phyloP scores from a whole-genome alignment of 768 basidiomycete species.

The Leccinum imitatum region DNA sequence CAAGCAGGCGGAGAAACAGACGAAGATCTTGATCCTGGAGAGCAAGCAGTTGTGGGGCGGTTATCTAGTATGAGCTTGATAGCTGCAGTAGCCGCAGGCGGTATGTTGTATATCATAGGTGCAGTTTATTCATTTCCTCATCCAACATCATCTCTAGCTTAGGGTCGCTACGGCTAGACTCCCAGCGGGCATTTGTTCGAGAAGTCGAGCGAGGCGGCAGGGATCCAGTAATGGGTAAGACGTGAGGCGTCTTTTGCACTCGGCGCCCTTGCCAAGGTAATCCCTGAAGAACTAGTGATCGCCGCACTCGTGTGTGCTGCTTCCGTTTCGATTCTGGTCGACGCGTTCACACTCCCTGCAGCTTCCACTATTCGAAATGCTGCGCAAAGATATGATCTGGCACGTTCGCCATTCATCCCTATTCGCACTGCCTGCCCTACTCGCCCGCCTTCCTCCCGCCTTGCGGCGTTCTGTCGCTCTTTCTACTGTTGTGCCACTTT shows the following conservation, averaged over 20 bases:
- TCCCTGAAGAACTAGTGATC: slow-evolving; percentile 70
- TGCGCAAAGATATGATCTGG: slow-evolving; percentile 68
- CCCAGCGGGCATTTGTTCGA: slow-evolving; percentile 63
- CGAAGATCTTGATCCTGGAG: slow-evolving; percentile 43
- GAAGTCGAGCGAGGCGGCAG: slow-evolving; percentile 69
- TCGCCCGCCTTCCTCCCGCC: slow-evolving; percentile 58
- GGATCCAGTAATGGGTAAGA: slow-evolving; percentile 75
- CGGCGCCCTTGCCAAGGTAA: slow-evolving; percentile 84
- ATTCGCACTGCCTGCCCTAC: slow-evolving; percentile 80
- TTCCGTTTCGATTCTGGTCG: slow-evolving; percentile 5
- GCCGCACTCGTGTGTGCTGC: slow-evolving; percentile 53
- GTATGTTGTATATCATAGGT: slow-evolving; percentile 39
- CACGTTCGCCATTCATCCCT: slow-evolving; percentile 88
- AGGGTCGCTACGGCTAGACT: slow-evolving; percentile 58
- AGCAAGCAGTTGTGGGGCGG: slow-evolving; percentile 85
- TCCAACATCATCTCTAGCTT: slow-evolving; percentile 7
- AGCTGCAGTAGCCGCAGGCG: slow-evolving; percentile 80
- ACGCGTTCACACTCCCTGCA: slow-evolving; percentile 32
- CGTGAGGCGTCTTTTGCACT: slow-evolving; percentile 86
- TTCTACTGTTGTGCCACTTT: slow-evolving; percentile 60
- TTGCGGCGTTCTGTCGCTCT: slow-evolving; percentile 66
- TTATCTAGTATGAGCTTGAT: slow-evolving; percentile 92
- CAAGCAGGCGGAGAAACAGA: slow-evolving; percentile 31
- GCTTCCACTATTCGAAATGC: slow-evolving; percentile 77
- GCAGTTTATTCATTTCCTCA: slow-evolving; percentile 8